These are phyloP conservation scores for Cutaneotrichosporon arboriforme DNA, from an alignment of 1,284 basidiomycete species.

Conservation along the genomic window DNA sequence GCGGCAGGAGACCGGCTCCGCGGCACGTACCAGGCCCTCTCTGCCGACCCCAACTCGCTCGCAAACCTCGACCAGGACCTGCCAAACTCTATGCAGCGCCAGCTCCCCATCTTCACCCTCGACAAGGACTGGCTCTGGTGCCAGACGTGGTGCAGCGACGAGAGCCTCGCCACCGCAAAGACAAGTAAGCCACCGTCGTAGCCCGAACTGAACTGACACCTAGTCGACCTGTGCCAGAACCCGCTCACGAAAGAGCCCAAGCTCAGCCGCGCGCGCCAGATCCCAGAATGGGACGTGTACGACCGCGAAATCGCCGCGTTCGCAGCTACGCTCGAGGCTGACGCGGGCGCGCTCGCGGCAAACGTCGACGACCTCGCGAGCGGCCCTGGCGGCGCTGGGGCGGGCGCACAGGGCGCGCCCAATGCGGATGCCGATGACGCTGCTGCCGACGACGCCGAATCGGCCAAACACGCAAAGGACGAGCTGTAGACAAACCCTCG, in stretches of 20 bases:
- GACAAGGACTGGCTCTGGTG: conserved; percentile 88
- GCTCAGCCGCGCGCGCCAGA: conserved; percentile 81
- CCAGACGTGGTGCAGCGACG: conserved; percentile 53
- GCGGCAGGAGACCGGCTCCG: conserved; percentile 66
- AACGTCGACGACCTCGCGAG: conserved; percentile 64
- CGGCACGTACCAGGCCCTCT: conserved; percentile 85
- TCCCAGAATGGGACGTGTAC: conserved; percentile 95
- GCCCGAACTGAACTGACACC: conserved; percentile 34
- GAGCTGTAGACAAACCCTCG: conserved; percentile 7
- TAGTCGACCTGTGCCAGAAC: conserved; percentile 89
- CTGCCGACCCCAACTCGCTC: conserved; percentile 85
- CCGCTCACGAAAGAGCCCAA: conserved; percentile 97
- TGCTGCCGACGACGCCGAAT: conserved; percentile 1
- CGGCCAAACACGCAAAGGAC: conserved; percentile 1
- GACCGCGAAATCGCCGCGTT: conserved; percentile 60
- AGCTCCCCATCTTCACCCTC: conserved; percentile 82
- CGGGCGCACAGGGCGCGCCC: neutral
- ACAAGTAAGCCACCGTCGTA: conserved; percentile 40
- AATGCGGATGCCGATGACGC: neutral
- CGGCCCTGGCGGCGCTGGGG: conserved; percentile 1
- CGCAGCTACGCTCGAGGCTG: conserved; percentile 55
- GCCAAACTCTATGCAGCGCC: conserved; percentile 81
- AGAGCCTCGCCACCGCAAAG: conserved; percentile 50
- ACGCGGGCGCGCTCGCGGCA: conserved; percentile 52
- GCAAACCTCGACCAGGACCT: conserved; percentile 96